phyloP scores from a whole-genome alignment of 176 grass and related monocot genomes.

The Hordeum vulgare region DNA sequence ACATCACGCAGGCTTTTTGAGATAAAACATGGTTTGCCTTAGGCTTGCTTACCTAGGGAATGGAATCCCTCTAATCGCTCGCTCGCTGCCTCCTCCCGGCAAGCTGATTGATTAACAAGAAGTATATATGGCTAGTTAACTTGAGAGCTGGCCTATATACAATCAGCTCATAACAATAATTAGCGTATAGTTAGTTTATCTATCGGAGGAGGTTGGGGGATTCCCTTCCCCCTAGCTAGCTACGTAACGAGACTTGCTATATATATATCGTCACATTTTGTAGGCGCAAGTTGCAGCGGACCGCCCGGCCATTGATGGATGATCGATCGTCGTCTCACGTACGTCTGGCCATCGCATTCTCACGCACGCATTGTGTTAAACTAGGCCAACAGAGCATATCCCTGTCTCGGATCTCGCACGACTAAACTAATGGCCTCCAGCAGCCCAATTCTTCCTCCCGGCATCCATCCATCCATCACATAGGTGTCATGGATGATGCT shows the following conservation, averaged over 20 bases:
- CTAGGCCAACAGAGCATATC: slow-evolving; percentile 16
- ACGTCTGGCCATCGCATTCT: background rate
- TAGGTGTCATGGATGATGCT: slow-evolving; percentile 9
- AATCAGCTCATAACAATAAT: background rate
- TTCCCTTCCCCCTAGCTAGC: background rate
- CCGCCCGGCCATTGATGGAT: background rate
- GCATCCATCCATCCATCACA: background rate
- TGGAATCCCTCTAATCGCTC: slow-evolving; percentile 16
- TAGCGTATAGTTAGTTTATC: background rate
- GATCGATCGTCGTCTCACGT: background rate
- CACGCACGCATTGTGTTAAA: background rate
- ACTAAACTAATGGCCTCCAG: background rate
- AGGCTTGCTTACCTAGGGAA: background rate
- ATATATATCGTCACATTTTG: background rate
- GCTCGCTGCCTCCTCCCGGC: background rate
- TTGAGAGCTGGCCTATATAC: background rate
- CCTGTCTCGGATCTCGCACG: slow-evolving; percentile 22
- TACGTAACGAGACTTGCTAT: slow-evolving; percentile 5
- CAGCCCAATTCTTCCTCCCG: background rate
- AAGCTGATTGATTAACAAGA: background rate
- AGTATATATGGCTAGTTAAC: background rate
- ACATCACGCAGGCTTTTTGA: background rate
- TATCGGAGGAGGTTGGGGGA: slow-evolving; percentile 20
- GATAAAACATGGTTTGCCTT: background rate
- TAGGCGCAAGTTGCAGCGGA: slow-evolving; percentile 35